Percentiles rank a stretch among this genome's conserved stretches.
These are phyloP conservation scores for Polyporus tsugae DNA, from an alignment of 1,284 basidiomycete species.

Conservation along the genomic window DNA sequence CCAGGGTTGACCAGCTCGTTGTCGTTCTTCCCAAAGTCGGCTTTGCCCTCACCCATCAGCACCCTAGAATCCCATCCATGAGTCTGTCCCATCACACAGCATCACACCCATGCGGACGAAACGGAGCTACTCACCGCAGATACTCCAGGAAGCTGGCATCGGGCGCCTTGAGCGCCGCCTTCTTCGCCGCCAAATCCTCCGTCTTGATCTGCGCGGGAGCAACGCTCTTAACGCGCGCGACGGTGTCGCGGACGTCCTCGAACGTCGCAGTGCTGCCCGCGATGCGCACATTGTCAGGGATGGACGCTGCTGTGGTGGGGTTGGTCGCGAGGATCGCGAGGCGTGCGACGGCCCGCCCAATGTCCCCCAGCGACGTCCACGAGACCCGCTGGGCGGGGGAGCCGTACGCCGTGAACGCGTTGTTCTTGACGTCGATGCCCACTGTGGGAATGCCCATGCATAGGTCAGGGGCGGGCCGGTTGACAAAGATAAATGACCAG, in stretches of 20 bases:
- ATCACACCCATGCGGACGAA: background rate
- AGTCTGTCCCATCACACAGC: background rate
- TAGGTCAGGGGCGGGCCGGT: background rate
- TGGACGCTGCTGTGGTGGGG: constrained; percentile 29
- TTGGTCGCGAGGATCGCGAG: constrained; percentile 38
- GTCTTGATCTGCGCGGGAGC: constrained; percentile 26
- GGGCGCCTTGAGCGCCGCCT: constrained; percentile 22
- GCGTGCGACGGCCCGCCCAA: constrained; percentile 39
- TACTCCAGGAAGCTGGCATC: constrained; percentile 19
- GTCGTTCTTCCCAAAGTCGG: constrained; percentile 38
- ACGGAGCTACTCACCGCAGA: constrained; percentile 19
- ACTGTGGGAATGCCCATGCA: constrained; percentile 25
- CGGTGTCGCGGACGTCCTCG: constrained; percentile 31
- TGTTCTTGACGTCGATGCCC: constrained; percentile 38
- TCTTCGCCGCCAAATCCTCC: constrained; percentile 28
- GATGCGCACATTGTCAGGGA: constrained; percentile 39
- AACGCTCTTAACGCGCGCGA: constrained; percentile 30
- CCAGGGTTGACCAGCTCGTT: constrained; percentile 43
- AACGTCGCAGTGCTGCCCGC: constrained; percentile 31
- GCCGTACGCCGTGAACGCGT: constrained; percentile 37
- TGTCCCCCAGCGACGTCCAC: constrained; percentile 37
- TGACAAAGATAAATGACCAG: background rate
- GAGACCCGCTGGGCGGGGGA: constrained; percentile 30
- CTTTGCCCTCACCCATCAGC: constrained; percentile 38
- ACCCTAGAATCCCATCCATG: constrained; percentile 24